Evolutionary conservation across 1,284 basidiomycete species (phyloP).

Genomic region (Rhodotorula mucilaginosa): DNA sequence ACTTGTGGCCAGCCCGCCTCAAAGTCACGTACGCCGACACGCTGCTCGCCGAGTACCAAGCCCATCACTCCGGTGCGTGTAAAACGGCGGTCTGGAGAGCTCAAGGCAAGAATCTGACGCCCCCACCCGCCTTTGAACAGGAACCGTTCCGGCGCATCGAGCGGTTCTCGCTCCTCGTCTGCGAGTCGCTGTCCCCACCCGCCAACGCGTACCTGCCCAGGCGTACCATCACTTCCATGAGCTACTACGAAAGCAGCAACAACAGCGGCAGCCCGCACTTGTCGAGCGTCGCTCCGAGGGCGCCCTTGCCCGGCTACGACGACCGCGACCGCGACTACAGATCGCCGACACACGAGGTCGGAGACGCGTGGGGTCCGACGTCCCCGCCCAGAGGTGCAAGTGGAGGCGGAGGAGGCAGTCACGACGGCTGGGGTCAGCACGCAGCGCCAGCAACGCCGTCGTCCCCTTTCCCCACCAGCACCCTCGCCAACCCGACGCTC

Average conservation of each 20-base stretch:
- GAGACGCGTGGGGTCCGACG: background rate
- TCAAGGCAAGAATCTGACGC: too few relatives aligned
- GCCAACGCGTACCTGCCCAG: too few relatives aligned
- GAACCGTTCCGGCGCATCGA: too few relatives aligned
- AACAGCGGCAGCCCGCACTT: background rate
- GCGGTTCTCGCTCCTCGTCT: too few relatives aligned
- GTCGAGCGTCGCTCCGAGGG: background rate
- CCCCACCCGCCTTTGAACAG: too few relatives aligned
- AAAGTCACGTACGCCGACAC: background rate
- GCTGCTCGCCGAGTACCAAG: too few relatives aligned
- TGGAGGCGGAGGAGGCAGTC: background rate
- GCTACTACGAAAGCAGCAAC: background rate
- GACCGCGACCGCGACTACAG: conserved; percentile 2
- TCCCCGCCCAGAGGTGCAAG: background rate
- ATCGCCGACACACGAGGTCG: background rate
- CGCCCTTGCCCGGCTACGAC: background rate
- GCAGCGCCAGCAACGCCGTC: background rate
- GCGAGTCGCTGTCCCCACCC: too few relatives aligned
- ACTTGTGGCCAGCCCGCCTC: background rate
- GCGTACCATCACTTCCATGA: background rate
- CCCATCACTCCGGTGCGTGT: too few relatives aligned
- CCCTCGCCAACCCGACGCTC: background rate
- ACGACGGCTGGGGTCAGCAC: background rate
- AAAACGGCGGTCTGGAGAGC: too few relatives aligned
- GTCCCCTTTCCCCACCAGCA: background rate